phyloP scores from a whole-genome alignment of 495 filamentous ascomycete species.

The Pyronema domesticum region DNA sequence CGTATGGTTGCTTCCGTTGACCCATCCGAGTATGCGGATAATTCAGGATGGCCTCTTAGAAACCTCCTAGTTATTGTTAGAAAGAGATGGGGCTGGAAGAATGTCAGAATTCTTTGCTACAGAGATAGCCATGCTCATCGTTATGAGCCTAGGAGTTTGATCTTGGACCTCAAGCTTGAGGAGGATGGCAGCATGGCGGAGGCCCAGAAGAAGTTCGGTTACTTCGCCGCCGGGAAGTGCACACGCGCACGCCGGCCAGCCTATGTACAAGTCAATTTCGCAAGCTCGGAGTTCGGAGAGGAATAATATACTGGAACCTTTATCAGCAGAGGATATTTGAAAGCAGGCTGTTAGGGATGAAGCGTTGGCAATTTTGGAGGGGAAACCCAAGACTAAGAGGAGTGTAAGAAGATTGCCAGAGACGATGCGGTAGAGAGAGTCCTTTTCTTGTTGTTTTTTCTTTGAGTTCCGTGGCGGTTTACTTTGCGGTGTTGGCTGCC shows the following conservation, averaged over 20 bases:
- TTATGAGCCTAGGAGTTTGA: slow-evolving; percentile 61
- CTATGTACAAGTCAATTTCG: neutral
- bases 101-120: slow-evolving; percentile 77
- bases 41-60: slow-evolving; percentile 80
- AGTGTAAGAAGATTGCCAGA: neutral
- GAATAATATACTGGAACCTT: neutral
- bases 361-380: neutral
- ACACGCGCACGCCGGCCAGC: slow-evolving; percentile 8
- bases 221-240: slow-evolving; percentile 1
- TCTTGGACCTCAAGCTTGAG: slow-evolving; percentile 49
- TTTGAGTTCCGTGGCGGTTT: neutral
- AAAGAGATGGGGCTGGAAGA: slow-evolving; percentile 56
- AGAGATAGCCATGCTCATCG: slow-evolving; percentile 59
- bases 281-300: slow-evolving; percentile 5
- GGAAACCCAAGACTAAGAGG: neutral
- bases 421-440: slow-evolving; percentile 1
- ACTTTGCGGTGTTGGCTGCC: too few relatives aligned
- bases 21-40: slow-evolving; percentile 69
- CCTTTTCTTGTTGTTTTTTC: neutral
- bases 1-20: slow-evolving; percentile 75
- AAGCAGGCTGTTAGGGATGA: neutral
- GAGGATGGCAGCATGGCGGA: slow-evolving; percentile 8
- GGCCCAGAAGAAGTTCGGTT: slow-evolving; percentile 2
- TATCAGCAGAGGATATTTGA: neutral
- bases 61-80: slow-evolving; percentile 74